Percentiles rank a stretch among this genome's conserved stretches.
phyloP scores from a whole-genome alignment of 2,329 filamentous ascomycete genomes.

The Cryoendolithus antarcticus region DNA sequence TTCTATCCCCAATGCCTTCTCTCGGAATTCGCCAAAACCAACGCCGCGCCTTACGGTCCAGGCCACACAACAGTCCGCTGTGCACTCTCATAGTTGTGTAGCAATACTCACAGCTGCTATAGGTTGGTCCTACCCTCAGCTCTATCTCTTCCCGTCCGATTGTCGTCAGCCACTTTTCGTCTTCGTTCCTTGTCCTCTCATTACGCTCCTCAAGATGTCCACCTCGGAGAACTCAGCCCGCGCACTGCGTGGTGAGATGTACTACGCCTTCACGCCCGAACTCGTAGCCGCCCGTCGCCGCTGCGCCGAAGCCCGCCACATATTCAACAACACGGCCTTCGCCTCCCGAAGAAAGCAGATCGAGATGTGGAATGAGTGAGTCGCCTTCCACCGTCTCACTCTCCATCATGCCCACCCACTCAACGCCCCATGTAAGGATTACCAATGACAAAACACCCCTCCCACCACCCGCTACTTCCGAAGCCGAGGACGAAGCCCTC shows the following conservation, averaged over 20 bases:
- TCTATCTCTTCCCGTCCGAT: too few species aligned
- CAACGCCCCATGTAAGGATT: constrained; percentile 37
- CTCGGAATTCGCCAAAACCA: too few species aligned
- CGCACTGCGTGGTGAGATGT: constrained; percentile 42
- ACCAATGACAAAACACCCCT: constrained; percentile 49
- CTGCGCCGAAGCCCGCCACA: constrained; percentile 48
- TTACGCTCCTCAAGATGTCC: background rate
- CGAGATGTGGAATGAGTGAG: constrained; percentile 61
- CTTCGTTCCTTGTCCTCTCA: too few species aligned
- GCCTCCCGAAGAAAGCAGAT: constrained; percentile 49
- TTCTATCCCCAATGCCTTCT: too few species aligned
- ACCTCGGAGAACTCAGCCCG: constrained; percentile 24
- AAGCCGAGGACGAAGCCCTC: constrained; percentile 52
- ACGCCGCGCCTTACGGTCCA: too few species aligned
- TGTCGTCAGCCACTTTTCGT: too few species aligned
- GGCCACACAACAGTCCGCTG: too few species aligned
- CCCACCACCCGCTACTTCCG: constrained; percentile 44
- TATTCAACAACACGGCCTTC: constrained; percentile 50
- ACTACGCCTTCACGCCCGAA: constrained; percentile 59
- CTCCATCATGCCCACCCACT: background rate
- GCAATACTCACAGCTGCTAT: too few species aligned
- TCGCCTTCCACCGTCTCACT: constrained; percentile 9
- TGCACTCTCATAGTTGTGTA: too few species aligned
- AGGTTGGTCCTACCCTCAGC: too few species aligned
- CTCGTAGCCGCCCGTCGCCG: constrained; percentile 52